Conservation (phyloP, 306 rosid species). For the Quercus dentata region DNA sequence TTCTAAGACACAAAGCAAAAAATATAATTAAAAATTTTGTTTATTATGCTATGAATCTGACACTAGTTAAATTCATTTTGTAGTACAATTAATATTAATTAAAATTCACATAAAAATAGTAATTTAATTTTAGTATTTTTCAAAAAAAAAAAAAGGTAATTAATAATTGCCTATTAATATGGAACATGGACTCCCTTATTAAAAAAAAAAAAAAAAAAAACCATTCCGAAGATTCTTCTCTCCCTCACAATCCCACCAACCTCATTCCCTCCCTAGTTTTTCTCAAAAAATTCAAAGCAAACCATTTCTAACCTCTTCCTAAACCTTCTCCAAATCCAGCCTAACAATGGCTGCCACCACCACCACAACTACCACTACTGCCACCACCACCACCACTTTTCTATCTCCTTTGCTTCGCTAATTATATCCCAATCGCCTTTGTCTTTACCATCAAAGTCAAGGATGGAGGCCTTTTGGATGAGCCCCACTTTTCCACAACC, state of each 20-base stretch:
- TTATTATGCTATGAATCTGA: too few species aligned
- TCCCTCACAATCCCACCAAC: slow-evolving; percentile 61
- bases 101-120: not conserved
- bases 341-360: slow-evolving; percentile 48
- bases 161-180: not conserved
- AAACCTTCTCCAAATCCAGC: slow-evolving; percentile 33
- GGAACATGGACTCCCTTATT: not conserved
- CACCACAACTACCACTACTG: slow-evolving; percentile 15
- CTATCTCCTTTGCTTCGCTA: slow-evolving; percentile 19
- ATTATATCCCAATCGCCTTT: slow-evolving; percentile 8
- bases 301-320: slow-evolving; percentile 35
- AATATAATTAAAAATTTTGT: too few species aligned
- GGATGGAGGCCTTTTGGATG: slow-evolving; percentile 60
- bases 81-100: not conserved
- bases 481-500: slow-evolving; percentile 8
- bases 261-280: slow-evolving; percentile 7
- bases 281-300: not conserved
- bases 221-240: slow-evolving; percentile 59
- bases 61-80: not conserved
- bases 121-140: not conserved
- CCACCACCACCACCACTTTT: slow-evolving; percentile 15
- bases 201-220: not conserved
- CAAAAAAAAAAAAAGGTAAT: not conserved
- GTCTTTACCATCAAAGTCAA: slow-evolving; percentile 31
- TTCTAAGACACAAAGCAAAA: too few species aligned